Conservation (phyloP, 2,329 filamentous ascomycete species). For the Xylaria sp. region DNA sequence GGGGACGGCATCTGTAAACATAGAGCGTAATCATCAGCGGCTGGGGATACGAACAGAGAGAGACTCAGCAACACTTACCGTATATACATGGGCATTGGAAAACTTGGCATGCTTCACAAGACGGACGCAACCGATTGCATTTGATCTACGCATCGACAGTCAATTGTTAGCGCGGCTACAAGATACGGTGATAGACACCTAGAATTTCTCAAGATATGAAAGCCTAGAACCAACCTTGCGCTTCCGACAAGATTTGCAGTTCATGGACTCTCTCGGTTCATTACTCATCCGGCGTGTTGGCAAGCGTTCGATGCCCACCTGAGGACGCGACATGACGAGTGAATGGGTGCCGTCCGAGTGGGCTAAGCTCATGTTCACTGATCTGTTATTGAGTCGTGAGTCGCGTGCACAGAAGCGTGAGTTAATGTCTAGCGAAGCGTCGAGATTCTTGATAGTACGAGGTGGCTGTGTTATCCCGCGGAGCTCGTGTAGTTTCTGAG, state of each 20-base stretch:
- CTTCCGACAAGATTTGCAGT: conserved; percentile 94
- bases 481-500: conserved; percentile 13
- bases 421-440: conserved; percentile 1
- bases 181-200: conserved; percentile 13
- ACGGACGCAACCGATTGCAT: conserved; percentile 85
- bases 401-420: conserved; percentile 18
- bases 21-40: conserved; percentile 33
- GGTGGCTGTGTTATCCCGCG: conserved; percentile 13
- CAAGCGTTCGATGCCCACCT: conserved; percentile 83
- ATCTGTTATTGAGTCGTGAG: conserved; percentile 55
- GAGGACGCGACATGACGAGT: conserved; percentile 74
- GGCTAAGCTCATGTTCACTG: conserved; percentile 55
- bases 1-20: conserved; percentile 77
- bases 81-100: conserved; percentile 91
- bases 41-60: conserved; percentile 6
- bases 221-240: conserved; percentile 73
- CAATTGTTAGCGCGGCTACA: conserved; percentile 40
- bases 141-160: conserved; percentile 73
- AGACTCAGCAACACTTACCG: conserved; percentile 64
- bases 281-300: conserved; percentile 76
- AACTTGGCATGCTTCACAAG: conserved; percentile 88
- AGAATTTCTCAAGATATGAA: conserved; percentile 18
- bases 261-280: conserved; percentile 87
- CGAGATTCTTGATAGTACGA: conserved; percentile 4
- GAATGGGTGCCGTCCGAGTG: conserved; percentile 59